Evolutionary conservation across 495 filamentous ascomycete species (phyloP).

Genomic region (Hyphodiscus hymeniophilus): DNA sequence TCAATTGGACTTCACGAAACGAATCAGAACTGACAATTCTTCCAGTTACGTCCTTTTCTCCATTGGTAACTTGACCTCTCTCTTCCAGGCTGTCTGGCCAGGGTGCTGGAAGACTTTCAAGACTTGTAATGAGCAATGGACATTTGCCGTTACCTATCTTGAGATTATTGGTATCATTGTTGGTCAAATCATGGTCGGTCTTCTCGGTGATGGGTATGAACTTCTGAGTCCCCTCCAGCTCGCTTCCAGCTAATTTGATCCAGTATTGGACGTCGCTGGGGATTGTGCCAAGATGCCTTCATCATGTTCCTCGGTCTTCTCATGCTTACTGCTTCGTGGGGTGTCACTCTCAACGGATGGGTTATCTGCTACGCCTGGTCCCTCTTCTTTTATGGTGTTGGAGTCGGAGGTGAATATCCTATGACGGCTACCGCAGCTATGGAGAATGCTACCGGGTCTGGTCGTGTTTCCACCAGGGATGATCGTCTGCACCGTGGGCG

Average conservation of each 20-base stretch:
- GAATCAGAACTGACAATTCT: background rate
- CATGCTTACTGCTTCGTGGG: conserved; percentile 85
- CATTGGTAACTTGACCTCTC: conserved; percentile 76
- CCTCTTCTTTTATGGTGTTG: conserved; percentile 83
- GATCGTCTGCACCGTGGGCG: conserved; percentile 89
- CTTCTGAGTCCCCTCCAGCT: background rate
- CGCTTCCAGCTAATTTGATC: background rate
- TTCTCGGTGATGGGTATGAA: conserved; percentile 32
- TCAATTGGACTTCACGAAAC: background rate
- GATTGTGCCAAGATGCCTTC: conserved; percentile 83
- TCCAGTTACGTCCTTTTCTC: conserved; percentile 77
- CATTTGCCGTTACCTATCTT: conserved; percentile 71
- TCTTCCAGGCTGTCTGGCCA: conserved; percentile 62
- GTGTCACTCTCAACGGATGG: conserved; percentile 75
- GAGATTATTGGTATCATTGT: conserved; percentile 85
- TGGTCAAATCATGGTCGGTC: conserved; percentile 70
- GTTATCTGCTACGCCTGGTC: conserved; percentile 88
- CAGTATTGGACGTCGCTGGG: conserved; percentile 81
- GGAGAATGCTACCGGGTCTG: conserved; percentile 80
- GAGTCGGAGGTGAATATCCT: conserved; percentile 90
- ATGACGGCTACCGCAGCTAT: conserved; percentile 94
- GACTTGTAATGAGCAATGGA: conserved; percentile 66
- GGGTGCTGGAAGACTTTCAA: conserved; percentile 57
- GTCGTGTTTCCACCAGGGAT: conserved; percentile 77
- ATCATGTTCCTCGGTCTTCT: conserved; percentile 87